A percentile compares a stretch with the other conserved stretches of the same genome.
These are phyloP conservation scores for Cucurbita pepo DNA, from an alignment of 306 rosid genomes.

Conservation along the genomic window DNA sequence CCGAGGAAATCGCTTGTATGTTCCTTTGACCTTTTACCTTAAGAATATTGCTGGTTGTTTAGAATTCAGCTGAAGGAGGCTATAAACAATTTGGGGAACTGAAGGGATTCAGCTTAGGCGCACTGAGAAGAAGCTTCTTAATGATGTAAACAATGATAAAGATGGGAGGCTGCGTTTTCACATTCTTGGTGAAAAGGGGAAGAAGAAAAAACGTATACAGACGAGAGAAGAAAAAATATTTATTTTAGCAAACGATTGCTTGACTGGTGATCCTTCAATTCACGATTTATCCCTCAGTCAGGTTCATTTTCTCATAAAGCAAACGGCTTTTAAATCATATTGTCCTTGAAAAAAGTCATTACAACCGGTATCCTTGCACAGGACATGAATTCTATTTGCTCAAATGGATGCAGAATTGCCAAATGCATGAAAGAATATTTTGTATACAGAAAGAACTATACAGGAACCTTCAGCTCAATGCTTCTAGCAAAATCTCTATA, in stretches of 20 bases:
- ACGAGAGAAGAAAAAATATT: conserved; percentile 86
- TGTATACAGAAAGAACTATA: conserved; percentile 62
- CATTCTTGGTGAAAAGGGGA: conserved; percentile 55
- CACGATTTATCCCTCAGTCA: conserved; percentile 81
- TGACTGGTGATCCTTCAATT: conserved; percentile 84
- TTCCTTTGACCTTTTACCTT: conserved; percentile 1
- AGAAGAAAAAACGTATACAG: conserved; percentile 83
- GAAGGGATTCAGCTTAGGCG: conserved; percentile 98
- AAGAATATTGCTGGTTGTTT: neutral
- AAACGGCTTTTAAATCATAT: conserved; percentile 10
- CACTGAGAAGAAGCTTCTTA: conserved; percentile 79
- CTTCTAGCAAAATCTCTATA: conserved; percentile 68
- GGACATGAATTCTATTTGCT: conserved; percentile 85
- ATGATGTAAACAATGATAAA: conserved; percentile 75
- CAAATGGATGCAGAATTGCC: conserved; percentile 83
- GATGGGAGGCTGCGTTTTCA: conserved; percentile 86
- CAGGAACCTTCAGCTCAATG: conserved; percentile 58
- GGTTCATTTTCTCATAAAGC: conserved; percentile 29
- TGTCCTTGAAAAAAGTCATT: conserved; percentile 2
- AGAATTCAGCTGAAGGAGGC: conserved; percentile 8
- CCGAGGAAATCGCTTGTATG: conserved; percentile 86
- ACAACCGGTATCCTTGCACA: conserved; percentile 22
- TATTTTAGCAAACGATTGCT: conserved; percentile 79
- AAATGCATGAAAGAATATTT: conserved; percentile 93
- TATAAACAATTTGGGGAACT: conserved; percentile 11